A percentile compares a stretch with the other conserved stretches of the same genome.
phyloP scores from a whole-genome alignment of 441 rosid species.

The Sinapis alba region DNA sequence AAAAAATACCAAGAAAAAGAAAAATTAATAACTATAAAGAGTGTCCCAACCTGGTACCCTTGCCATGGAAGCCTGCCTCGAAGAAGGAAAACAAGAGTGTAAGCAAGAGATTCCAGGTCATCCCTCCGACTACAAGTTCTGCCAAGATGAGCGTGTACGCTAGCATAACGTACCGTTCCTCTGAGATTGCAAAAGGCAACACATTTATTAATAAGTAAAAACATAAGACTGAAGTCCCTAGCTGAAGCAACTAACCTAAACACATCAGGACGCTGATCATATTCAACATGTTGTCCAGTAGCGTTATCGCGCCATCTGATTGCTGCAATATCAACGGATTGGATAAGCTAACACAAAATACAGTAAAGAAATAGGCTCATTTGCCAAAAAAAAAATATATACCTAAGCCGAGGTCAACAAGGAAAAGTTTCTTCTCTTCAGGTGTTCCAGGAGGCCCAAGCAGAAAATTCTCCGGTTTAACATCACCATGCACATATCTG shows the following conservation, averaged over 20 bases:
- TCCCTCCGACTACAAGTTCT: conserved; percentile 96
- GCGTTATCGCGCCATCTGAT: conserved; percentile 83
- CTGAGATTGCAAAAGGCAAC: conserved; percentile 42
- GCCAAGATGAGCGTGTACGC: conserved; percentile 98
- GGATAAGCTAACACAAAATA: conserved; percentile 9
- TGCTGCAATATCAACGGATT: conserved; percentile 50
- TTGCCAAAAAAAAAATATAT: conserved; percentile 15
- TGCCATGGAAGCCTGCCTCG: conserved; percentile 98
- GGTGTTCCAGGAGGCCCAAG: conserved; percentile 84
- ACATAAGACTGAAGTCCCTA: conserved; percentile 4
- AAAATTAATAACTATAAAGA: not conserved
- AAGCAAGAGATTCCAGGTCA: conserved; percentile 96
- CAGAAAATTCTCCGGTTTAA: conserved; percentile 94
- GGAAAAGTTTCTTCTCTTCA: conserved; percentile 82
- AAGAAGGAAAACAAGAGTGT: conserved; percentile 93
- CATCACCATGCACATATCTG: conserved; percentile 98
- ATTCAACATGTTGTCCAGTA: conserved; percentile 87
- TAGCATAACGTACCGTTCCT: conserved; percentile 97
- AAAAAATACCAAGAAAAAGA: not conserved
- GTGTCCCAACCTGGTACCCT: conserved; percentile 82
- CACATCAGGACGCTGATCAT: conserved; percentile 97
- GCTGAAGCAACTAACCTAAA: conserved; percentile 60
- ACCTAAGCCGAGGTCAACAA: conserved; percentile 97
- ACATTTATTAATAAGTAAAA: not conserved
- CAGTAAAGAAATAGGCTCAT: not conserved